Base-by-base conservation (phyloP, 169 alveolate species). In the Cryptosporidium andersoni region DNA sequence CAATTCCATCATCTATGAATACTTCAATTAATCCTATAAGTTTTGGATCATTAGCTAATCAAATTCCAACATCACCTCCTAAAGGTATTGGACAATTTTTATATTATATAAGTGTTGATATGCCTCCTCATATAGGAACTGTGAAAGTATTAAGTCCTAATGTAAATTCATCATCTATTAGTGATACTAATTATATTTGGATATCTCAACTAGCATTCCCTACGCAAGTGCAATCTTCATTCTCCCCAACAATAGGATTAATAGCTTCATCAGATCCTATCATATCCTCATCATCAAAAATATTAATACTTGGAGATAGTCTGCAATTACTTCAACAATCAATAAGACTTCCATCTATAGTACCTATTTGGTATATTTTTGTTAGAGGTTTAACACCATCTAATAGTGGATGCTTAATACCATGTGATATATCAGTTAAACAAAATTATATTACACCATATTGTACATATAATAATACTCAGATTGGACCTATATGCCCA, bases 391-490 rank as follows among this genome's bases (percentile, higher is more conserved):
- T 63, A 58, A 74, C 85, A n/a, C 85, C 85, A 0, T 74, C 85
- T n/a, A 74, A 74, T 55, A 74, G 85, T 58, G 85, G 85, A 7
- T 74, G 85, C 34, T 64, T 74, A 25, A 74, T 74, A 9, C 85
- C 85, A 16, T 74, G 85, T 58, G 85, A 74, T 48, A 5, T 34
- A 45, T 58, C 52, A 7, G 37, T 74, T 8, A 74, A 74, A 74
- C 34, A 74, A 14, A 66, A 74, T 7, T 74, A 74, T 55, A 40
- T 74, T 45, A n/a, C 48, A 34, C 85, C 85, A 42, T 74, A 74
- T 34, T 74, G 85, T 42, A 74, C 74, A n/a, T 74, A 36, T 58
- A 68, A 60, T 25, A 55, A 52, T 7, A 60, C 25, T 34, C 25
- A 14, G 25, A 25, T 25, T 25, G 62, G 51, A 1, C 85, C 74